Percentiles rank a stretch among this genome's conserved stretches.
Evolutionary conservation across 2,329 filamentous ascomycete genomes (phyloP).

Genomic region (Penicillium sp.): DNA sequence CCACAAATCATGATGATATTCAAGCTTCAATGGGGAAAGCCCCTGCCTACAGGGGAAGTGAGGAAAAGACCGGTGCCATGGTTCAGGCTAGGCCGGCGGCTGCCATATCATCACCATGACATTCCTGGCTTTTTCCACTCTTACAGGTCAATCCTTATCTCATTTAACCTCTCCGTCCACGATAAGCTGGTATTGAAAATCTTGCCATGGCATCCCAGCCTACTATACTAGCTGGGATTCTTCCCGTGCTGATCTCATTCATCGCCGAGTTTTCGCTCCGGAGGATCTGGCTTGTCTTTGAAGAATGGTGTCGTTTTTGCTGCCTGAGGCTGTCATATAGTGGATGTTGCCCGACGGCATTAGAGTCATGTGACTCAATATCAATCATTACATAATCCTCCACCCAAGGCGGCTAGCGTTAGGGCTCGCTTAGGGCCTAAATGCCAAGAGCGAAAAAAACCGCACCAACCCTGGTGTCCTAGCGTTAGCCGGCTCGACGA

Average conservation of each 20-base stretch:
- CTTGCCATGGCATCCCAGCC: background rate
- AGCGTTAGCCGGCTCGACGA: conserved; percentile 39
- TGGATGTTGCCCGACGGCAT: background rate
- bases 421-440: conserved; percentile 48
- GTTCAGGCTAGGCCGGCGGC: background rate
- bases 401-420: conserved; percentile 39
- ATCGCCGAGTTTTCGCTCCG: background rate
- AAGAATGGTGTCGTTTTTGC: background rate
- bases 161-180: background rate
- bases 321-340: conserved; percentile 3
- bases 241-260: background rate
- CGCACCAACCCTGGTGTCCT: conserved; percentile 42
- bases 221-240: background rate
- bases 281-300: background rate
- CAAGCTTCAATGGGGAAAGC: background rate
- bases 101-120: background rate
- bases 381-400: conserved; percentile 12
- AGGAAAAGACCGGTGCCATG: background rate
- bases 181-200: background rate
- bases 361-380: conserved; percentile 15
- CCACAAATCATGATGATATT: background rate
- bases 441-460: conserved; percentile 47
- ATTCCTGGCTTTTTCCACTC: background rate
- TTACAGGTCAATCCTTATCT: background rate
- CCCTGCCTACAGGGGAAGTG: background rate